Percentiles rank a stretch among this genome's conserved stretches.
Evolutionary conservation across 2,329 filamentous ascomycete genomes (phyloP).

Genomic region (Aspergillus puulaauensis): DNA sequence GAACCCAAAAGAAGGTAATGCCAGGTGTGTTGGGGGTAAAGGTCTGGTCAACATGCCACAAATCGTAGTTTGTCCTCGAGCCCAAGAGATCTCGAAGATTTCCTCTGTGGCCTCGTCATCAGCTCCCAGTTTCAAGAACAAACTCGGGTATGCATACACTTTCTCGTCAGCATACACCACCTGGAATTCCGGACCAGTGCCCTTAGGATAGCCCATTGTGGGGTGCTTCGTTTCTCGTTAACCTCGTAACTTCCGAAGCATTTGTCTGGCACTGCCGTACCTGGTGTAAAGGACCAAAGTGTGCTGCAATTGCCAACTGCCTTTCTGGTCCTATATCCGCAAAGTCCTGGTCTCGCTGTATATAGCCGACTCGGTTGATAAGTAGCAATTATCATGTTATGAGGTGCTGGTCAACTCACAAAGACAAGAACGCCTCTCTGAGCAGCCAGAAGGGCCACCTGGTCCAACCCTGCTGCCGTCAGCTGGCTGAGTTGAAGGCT

Average conservation of each 20-base stretch:
- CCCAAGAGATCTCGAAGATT: conserved; percentile 9
- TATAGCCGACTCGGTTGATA: background rate
- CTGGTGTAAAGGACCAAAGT: conserved; percentile 11
- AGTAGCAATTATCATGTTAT: background rate
- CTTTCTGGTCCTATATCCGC: conserved; percentile 7
- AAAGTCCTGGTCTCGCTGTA: conserved; percentile 12
- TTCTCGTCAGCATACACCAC: conserved; percentile 13
- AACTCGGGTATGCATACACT: background rate
- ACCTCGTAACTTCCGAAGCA: background rate
- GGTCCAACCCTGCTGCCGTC: conserved; percentile 5
- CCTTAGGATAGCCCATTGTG: conserved; percentile 13
- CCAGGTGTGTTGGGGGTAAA: conserved; percentile 13
- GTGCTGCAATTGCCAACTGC: conserved; percentile 6
- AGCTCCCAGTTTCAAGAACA: background rate
- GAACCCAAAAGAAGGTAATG: conserved; percentile 10
- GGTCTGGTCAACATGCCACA: conserved; percentile 13
- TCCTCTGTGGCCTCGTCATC: conserved; percentile 1
- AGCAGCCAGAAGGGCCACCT: conserved; percentile 9
- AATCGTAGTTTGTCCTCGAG: conserved; percentile 9
- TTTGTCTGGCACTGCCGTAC: background rate
- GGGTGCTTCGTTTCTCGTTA: conserved; percentile 2
- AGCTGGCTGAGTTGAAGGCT: conserved; percentile 8
- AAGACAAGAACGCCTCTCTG: conserved; percentile 13
- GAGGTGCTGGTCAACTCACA: background rate
- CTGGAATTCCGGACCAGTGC: conserved; percentile 10